Evolutionary conservation across 1,284 basidiomycete species (phyloP).

Genomic region (Cutaneotrichosporon arboriforme): DNA sequence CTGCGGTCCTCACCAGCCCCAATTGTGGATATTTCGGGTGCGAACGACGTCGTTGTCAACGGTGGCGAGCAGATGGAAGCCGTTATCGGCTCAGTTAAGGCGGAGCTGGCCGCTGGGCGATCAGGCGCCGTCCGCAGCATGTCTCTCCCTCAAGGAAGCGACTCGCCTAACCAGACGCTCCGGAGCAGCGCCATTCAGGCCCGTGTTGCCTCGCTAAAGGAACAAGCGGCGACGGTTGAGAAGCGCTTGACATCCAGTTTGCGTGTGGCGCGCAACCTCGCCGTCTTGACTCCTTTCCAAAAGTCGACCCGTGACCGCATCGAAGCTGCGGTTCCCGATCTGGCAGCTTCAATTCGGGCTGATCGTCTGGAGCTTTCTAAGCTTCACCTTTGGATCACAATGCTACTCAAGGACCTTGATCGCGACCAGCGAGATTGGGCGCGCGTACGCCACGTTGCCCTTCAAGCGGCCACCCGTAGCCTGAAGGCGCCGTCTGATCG

Average conservation of each 20-base stretch:
- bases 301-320: constrained; percentile 72
- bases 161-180: constrained; percentile 12
- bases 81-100: constrained; percentile 79
- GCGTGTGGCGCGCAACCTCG: constrained; percentile 72
- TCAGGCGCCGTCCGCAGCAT: constrained; percentile 20
- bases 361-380: constrained; percentile 68
- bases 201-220: constrained; percentile 43
- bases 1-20: constrained; percentile 12
- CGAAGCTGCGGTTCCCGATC: constrained; percentile 57
- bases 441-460: constrained; percentile 61
- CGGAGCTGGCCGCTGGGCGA: constrained; percentile 59
- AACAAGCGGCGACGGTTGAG: constrained; percentile 57
- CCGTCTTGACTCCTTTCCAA: constrained; percentile 79
- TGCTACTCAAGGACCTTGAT: constrained; percentile 66
- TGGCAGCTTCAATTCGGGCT: constrained; percentile 62
- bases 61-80: constrained; percentile 55
- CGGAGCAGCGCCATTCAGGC: constrained; percentile 25
- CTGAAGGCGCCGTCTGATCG: constrained; percentile 22
- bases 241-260: constrained; percentile 64
- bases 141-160: background rate
- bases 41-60: constrained; percentile 31
- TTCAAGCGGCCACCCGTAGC: constrained; percentile 62
- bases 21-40: constrained; percentile 31
- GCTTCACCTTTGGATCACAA: constrained; percentile 65
- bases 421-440: constrained; percentile 67